Conservation (phyloP, 2,329 filamentous ascomycete species). For the Ceratocystis albifundus region DNA sequence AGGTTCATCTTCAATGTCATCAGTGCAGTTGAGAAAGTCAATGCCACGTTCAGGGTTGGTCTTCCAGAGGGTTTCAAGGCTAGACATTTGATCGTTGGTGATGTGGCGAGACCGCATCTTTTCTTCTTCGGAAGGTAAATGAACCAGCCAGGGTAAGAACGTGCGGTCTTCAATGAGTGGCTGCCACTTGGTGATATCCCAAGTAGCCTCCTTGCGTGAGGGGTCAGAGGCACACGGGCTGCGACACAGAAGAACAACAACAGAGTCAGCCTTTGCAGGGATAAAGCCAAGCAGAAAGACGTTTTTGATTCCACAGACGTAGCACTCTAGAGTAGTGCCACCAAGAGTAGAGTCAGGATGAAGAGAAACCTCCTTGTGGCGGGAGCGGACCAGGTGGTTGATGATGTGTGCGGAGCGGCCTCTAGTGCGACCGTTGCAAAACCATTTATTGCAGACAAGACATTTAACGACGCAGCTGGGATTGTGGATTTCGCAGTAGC, state of each 20-base stretch:
- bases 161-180: constrained; percentile 93
- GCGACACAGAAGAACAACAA: constrained; percentile 90
- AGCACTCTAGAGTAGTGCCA: constrained; percentile 94
- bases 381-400: constrained; percentile 91
- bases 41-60: constrained; percentile 82
- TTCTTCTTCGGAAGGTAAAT: constrained; percentile 79
- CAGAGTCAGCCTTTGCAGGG: constrained; percentile 94
- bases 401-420: constrained; percentile 96
- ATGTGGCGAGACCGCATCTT: constrained; percentile 90
- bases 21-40: constrained; percentile 53
- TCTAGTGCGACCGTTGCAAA: constrained; percentile 94
- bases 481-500: constrained; percentile 96
- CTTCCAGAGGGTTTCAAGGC: constrained; percentile 97
- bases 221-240: constrained; percentile 91
- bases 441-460: constrained; percentile 93
- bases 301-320: constrained; percentile 99
- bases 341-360: constrained; percentile 87
- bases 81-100: constrained; percentile 87
- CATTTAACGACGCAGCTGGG: constrained; percentile 94
- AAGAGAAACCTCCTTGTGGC: constrained; percentile 96
- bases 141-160: constrained; percentile 88
- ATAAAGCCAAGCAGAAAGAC: constrained; percentile 97
- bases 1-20: constrained; percentile 82
- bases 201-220: constrained; percentile 98
- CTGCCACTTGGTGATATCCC: constrained; percentile 97